Percentiles rank a stretch among this genome's conserved stretches.
These are phyloP conservation scores for Novymonas esmeraldas DNA, from an alignment of 208 protist species.

Conservation along the genomic window DNA sequence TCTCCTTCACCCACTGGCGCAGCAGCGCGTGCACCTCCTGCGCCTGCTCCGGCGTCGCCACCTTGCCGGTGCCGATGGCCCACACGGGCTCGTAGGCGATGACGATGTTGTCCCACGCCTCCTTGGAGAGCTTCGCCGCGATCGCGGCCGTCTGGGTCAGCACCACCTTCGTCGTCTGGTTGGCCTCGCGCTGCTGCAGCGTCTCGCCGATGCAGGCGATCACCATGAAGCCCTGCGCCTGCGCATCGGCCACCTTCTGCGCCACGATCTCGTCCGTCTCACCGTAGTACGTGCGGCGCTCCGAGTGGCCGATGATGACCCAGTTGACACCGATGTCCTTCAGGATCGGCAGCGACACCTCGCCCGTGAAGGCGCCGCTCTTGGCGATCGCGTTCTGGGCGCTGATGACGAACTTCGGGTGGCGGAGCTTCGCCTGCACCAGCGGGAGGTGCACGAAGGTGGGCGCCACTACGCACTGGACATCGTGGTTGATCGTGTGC, in stretches of 20 bases:
- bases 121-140: conserved; percentile 56
- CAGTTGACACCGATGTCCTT: conserved; percentile 94
- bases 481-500: conserved; percentile 60
- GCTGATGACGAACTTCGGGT: conserved; percentile 79
- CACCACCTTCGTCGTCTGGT: conserved; percentile 92
- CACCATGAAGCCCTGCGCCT: conserved; percentile 90
- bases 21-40: conserved; percentile 93
- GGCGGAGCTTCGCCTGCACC: conserved; percentile 59
- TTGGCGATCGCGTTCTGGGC: conserved; percentile 90
- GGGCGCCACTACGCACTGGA: conserved; percentile 91
- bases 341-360: conserved; percentile 90
- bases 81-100: conserved; percentile 99
- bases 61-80: conserved; percentile 99
- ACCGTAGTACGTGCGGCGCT: conserved; percentile 96
- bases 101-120: conserved; percentile 93
- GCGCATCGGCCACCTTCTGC: conserved; percentile 89
- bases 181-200: conserved; percentile 92
- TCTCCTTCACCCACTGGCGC: conserved; percentile 87
- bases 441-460: conserved; percentile 84
- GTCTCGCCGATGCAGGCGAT: conserved; percentile 98
- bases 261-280: conserved; percentile 94
- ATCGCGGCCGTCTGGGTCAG: conserved; percentile 91
- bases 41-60: conserved; percentile 96
- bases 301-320: conserved; percentile 98
- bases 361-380: conserved; percentile 91